Conservation (phyloP, 2,329 filamentous ascomycete species). For the Hymenoscyphus fraxineus region DNA sequence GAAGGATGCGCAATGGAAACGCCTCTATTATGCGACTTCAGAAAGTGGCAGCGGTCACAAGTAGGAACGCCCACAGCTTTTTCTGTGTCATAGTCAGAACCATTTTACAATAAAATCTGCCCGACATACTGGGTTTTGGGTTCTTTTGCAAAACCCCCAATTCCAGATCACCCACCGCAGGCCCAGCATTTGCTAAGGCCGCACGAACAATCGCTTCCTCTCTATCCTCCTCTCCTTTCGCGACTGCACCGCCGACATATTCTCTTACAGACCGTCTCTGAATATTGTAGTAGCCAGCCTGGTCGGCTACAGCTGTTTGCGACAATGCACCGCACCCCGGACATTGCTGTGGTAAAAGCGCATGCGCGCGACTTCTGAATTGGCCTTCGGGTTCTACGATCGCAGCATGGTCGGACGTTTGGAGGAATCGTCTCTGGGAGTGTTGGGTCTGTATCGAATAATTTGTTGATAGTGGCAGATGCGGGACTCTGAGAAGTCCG, state of each 20-base stretch:
- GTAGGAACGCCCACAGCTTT: slow-evolving; percentile 47
- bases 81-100: slow-evolving; percentile 10
- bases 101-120: slow-evolving; percentile 12
- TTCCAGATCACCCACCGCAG: slow-evolving; percentile 12
- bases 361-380: slow-evolving; percentile 1
- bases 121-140: slow-evolving; percentile 14
- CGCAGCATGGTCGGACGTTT: background rate
- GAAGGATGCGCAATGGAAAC: slow-evolving; percentile 75
- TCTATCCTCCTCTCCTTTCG: slow-evolving; percentile 12
- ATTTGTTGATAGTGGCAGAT: slow-evolving; percentile 5
- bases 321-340: slow-evolving; percentile 62
- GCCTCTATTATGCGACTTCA: slow-evolving; percentile 71
- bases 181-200: slow-evolving; percentile 26
- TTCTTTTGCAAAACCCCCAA: slow-evolving; percentile 14
- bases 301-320: slow-evolving; percentile 49
- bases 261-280: slow-evolving; percentile 48
- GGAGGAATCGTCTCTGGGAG: slow-evolving; percentile 15
- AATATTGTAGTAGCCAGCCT: slow-evolving; percentile 55
- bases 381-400: background rate
- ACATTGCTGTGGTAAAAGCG: slow-evolving; percentile 52
- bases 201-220: slow-evolving; percentile 47
- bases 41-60: slow-evolving; percentile 82
- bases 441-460: slow-evolving; percentile 9
- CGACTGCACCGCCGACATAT: slow-evolving; percentile 37
- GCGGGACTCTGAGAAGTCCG: slow-evolving; percentile 29